Evolutionary conservation across 164 flowering plant species (phyloP).

Genomic region (Liquidambar formosana): DNA sequence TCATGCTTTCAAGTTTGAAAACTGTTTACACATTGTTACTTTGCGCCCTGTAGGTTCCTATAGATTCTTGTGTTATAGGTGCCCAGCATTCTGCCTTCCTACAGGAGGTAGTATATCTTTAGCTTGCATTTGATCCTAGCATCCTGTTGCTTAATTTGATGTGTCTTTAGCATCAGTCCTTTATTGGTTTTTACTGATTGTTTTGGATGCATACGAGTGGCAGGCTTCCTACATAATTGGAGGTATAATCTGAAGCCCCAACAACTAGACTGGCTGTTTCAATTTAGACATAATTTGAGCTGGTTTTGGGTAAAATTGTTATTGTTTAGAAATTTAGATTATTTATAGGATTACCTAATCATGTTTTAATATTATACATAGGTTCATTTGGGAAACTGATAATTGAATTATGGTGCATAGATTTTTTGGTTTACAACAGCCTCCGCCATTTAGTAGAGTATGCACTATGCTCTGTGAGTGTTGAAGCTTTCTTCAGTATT

Average conservation of each 20-base stretch:
- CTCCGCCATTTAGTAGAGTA: too few relatives aligned
- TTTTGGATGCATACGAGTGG: conserved; percentile 12
- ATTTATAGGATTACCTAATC: too few relatives aligned
- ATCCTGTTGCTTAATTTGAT: neutral
- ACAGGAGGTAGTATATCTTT: conserved; percentile 69
- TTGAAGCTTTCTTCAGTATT: too few relatives aligned
- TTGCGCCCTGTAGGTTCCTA: conserved; percentile 66
- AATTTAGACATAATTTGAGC: conserved; percentile 9
- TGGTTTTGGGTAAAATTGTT: too few relatives aligned
- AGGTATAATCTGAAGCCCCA: conserved; percentile 90
- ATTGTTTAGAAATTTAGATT: too few relatives aligned
- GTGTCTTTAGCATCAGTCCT: neutral
- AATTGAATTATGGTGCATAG: too few relatives aligned
- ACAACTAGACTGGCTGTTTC: conserved; percentile 77
- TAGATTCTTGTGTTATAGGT: conserved; percentile 91
- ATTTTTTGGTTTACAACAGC: too few relatives aligned
- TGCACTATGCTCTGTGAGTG: too few relatives aligned
- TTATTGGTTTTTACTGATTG: conserved; percentile 11
- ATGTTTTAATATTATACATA: too few relatives aligned
- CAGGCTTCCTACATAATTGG: conserved; percentile 98
- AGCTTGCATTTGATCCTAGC: neutral
- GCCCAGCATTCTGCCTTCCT: conserved; percentile 88
- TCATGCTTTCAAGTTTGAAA: neutral
- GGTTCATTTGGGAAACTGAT: too few relatives aligned
- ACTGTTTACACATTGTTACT: neutral